These are phyloP conservation scores for Penicillium turbatum DNA, from an alignment of 495 filamentous ascomycete genomes.

Conservation along the genomic window DNA sequence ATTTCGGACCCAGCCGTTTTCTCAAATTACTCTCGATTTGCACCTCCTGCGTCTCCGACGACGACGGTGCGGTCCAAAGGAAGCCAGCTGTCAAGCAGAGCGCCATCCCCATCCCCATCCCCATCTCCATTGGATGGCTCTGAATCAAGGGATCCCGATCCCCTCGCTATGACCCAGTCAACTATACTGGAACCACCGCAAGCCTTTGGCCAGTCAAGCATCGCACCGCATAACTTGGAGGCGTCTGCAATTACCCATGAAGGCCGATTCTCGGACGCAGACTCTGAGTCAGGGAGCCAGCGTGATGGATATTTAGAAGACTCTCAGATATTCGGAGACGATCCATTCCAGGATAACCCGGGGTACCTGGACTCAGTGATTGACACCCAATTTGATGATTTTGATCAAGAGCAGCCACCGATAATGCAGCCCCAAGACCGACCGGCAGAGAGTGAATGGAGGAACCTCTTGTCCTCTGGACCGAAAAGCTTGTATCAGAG, in stretches of 20 bases:
- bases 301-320: slow-evolving; percentile 30
- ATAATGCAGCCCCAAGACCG: slow-evolving; percentile 4
- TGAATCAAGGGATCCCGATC: slow-evolving; percentile 13
- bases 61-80: slow-evolving; percentile 44
- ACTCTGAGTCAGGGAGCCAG: slow-evolving; percentile 31
- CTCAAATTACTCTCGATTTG: slow-evolving; percentile 57
- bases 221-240: slow-evolving; percentile 20
- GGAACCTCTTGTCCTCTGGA: not conserved
- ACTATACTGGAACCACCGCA: slow-evolving; percentile 37
- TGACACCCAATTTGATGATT: slow-evolving; percentile 43
- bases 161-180: slow-evolving; percentile 40
- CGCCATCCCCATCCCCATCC: slow-evolving; percentile 32
- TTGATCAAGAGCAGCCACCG: slow-evolving; percentile 28
- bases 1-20: slow-evolving; percentile 72
- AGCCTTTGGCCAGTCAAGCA: slow-evolving; percentile 2
- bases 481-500: slow-evolving; percentile 1
- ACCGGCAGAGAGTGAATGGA: slow-evolving; percentile 4
- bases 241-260: slow-evolving; percentile 36
- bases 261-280: slow-evolving; percentile 45
- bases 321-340: slow-evolving; percentile 30
- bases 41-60: slow-evolving; percentile 58
- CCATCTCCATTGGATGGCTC: slow-evolving; percentile 26
- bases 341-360: slow-evolving; percentile 43
- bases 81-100: slow-evolving; percentile 32
- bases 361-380: slow-evolving; percentile 48